Conservation (phyloP, 768 basidiomycete species). For the Suillus paluster region DNA sequence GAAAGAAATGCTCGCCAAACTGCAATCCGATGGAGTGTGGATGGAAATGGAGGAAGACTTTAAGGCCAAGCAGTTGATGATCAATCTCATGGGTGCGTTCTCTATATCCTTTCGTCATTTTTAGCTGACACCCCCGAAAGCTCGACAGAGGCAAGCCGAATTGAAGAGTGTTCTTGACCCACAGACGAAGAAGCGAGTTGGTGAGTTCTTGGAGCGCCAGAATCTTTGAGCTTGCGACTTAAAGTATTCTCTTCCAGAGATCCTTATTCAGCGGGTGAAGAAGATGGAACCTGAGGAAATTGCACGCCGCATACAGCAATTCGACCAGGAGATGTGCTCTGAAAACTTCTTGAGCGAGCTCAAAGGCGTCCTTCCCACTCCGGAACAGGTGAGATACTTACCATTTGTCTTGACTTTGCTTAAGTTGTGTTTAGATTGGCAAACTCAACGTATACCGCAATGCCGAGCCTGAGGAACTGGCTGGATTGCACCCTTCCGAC, state of each 20-base stretch:
- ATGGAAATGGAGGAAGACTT: conserved; percentile 98
- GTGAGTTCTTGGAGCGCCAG: conserved; percentile 50
- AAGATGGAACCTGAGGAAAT: conserved; percentile 87
- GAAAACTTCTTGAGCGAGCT: conserved; percentile 90
- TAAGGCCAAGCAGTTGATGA: conserved; percentile 93
- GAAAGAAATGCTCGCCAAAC: conserved; percentile 77
- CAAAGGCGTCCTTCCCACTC: conserved; percentile 85
- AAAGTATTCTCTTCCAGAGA: conserved; percentile 56
- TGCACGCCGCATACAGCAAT: conserved; percentile 80
- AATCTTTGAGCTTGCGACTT: not conserved
- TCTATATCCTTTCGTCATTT: not conserved
- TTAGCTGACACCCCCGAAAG: conserved; percentile 36
- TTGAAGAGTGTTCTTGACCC: conserved; percentile 90
- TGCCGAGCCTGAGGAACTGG: conserved; percentile 84
- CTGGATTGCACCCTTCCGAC: conserved; percentile 90
- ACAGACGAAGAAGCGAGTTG: conserved; percentile 91
- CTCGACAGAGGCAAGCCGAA: conserved; percentile 85
- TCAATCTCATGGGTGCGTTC: conserved; percentile 78
- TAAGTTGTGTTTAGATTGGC: conserved; percentile 58
- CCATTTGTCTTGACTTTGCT: not conserved
- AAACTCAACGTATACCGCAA: conserved; percentile 90
- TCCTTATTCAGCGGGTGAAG: conserved; percentile 87
- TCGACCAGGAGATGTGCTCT: conserved; percentile 85
- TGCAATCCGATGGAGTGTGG: conserved; percentile 89
- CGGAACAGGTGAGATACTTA: conserved; percentile 70